These are phyloP conservation scores for Lentinus polychrous DNA, from an alignment of 1,284 basidiomycete genomes.

Conservation along the genomic window DNA sequence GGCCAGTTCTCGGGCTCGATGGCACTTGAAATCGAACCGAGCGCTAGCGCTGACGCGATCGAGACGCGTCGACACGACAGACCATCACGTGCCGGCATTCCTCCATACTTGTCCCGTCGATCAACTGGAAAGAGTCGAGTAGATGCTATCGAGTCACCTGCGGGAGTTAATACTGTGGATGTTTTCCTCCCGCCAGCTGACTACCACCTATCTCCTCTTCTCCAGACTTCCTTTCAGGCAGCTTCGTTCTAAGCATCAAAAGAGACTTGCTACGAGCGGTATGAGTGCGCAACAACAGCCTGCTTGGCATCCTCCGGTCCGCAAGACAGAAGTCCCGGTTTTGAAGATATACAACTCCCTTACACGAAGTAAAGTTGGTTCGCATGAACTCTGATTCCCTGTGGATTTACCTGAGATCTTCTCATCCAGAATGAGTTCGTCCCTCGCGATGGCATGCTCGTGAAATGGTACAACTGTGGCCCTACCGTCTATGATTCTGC, in stretches of 20 bases:
- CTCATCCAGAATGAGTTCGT: conserved; percentile 72
- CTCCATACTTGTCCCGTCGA: too few species aligned
- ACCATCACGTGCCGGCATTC: too few species aligned
- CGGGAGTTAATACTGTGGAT: too few species aligned
- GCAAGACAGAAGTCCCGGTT: conserved; percentile 47
- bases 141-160: too few species aligned
- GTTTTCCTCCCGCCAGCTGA: too few species aligned
- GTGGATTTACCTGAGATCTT: conserved; percentile 8
- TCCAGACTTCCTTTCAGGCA: background rate
- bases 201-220: background rate
- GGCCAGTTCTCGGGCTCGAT: too few species aligned
- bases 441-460: conserved; percentile 72
- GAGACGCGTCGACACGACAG: background rate
- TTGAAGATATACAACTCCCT: conserved; percentile 93
- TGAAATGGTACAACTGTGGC: conserved; percentile 99
- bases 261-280: background rate
- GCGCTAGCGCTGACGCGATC: background rate
- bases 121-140: too few species aligned
- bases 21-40: too few species aligned
- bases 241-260: background rate
- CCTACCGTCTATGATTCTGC: conserved; percentile 99
- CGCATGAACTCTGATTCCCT: conserved; percentile 6
- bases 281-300: conserved; percentile 45
- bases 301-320: conserved; percentile 47
- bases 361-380: conserved; percentile 79